Percentiles rank a stretch among this genome's conserved stretches.
Conservation (phyloP, 768 basidiomycete species). For the Amanita muscaria region DNA sequence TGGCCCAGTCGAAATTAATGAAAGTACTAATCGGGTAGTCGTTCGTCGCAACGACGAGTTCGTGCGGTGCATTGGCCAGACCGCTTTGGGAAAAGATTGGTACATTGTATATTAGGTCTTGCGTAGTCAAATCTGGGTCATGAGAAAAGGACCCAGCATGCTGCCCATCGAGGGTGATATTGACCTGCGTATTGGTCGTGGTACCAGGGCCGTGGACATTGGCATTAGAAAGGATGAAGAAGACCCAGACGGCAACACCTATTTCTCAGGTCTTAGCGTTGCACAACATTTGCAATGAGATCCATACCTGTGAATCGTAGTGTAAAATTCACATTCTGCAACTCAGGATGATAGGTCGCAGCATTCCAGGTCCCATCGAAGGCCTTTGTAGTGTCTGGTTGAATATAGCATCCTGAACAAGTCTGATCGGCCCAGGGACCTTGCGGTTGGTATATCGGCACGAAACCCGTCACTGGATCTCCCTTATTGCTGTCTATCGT, state of each 20-base stretch:
- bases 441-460: too few relatives aligned
- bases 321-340: constrained; percentile 14
- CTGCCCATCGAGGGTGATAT: constrained; percentile 17
- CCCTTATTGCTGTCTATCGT: too few relatives aligned
- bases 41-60: constrained; percentile 10
- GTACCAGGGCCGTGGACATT: constrained; percentile 9
- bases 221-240: constrained; percentile 11
- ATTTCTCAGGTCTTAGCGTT: not conserved
- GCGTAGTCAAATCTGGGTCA: constrained; percentile 10
- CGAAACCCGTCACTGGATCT: too few relatives aligned
- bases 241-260: constrained; percentile 14
- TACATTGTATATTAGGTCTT: constrained; percentile 14
- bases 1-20: constrained; percentile 16
- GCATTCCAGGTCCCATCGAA: constrained; percentile 20
- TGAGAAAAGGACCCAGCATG: constrained; percentile 13
- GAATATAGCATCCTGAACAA: too few relatives aligned
- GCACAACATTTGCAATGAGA: too few relatives aligned
- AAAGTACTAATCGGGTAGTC: constrained; percentile 7
- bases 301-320: constrained; percentile 6
- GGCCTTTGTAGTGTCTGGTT: too few relatives aligned
- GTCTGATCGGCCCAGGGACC: constrained; percentile 17
- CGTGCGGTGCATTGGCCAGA: constrained; percentile 7
- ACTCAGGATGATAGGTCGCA: constrained; percentile 22
- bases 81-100: constrained; percentile 14
- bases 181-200: constrained; percentile 16